Evolutionary conservation across 1,284 basidiomycete species (phyloP).

Genomic region (Neonothopanus nambi): DNA sequence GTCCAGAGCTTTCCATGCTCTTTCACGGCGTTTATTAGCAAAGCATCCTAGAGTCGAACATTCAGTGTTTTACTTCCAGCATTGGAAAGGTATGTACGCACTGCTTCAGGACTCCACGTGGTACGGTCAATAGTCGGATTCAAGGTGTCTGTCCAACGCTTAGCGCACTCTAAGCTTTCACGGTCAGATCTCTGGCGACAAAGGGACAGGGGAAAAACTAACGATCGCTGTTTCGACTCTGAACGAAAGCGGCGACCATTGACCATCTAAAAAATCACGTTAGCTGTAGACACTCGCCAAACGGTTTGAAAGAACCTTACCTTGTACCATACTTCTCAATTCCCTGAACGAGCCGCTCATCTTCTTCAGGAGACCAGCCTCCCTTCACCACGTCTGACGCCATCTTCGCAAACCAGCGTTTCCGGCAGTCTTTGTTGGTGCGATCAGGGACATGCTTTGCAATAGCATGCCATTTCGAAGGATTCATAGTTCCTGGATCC

Average conservation of each 20-base stretch:
- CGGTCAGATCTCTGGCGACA: constrained; percentile 7
- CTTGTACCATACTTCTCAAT: constrained; percentile 53
- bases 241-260: constrained; percentile 51
- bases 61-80: constrained; percentile 13
- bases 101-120: constrained; percentile 54
- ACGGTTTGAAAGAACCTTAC: constrained; percentile 24
- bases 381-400: constrained; percentile 58
- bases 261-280: constrained; percentile 45
- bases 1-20: constrained; percentile 59
- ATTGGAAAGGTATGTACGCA: constrained; percentile 21
- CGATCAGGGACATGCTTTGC: constrained; percentile 59
- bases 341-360: constrained; percentile 52
- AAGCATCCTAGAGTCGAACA: constrained; percentile 38
- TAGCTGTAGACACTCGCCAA: constrained; percentile 5
- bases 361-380: constrained; percentile 58
- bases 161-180: constrained; percentile 49
- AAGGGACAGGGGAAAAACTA: constrained; percentile 24
- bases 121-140: constrained; percentile 58
- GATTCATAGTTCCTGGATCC: constrained; percentile 52
- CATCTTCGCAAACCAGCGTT: constrained; percentile 63
- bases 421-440: constrained; percentile 61
- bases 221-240: constrained; percentile 58
- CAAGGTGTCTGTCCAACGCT: constrained; percentile 58
- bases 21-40: constrained; percentile 50
- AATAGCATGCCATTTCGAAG: constrained; percentile 60